Base-by-base conservation (phyloP, 2,329 filamentous ascomycete species). In the Pseudocercospora crystallina region DNA sequence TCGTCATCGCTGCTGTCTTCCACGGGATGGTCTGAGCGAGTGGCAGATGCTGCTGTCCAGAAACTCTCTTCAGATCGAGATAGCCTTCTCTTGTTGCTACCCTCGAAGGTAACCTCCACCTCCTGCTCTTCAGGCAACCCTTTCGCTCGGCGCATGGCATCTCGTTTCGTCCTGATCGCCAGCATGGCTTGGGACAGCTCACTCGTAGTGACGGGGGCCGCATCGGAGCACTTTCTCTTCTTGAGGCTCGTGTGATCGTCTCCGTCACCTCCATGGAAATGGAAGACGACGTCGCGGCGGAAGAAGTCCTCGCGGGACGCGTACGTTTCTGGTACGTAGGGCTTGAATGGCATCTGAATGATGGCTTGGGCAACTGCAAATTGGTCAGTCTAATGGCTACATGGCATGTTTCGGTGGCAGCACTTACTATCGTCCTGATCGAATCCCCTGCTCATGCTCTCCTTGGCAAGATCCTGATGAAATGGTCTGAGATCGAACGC, bases 371-470 rank as follows among this genome's bases (percentile, higher is more conserved):
- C 64, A 38, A 58, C 61, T 64, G 46, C 9, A 29, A 39, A n/a
- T 34, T 8, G 13, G 43, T 56, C 37, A 54, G 51, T 37, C 14
- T 13, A 1, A 4, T 11, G 13, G 13, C 8, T 26, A n/a, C 29
- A 43, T n/a, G 7, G 17, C 14, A 7, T n/a, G 17, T 13, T 37
- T n/a, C 42, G 29, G 8, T 40, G 10, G 7, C 5, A n/a, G 4
- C 4, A 67, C 68, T 66, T 61, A 73, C 72, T 69, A 14, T 73
- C 71, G 49, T 75, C 69, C 43, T 70, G 43, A 47, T 70, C 54
- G 44, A 72, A 74, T 13, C 62, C 61, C 10, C 73, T 61, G 32
- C 68, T 53, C 56, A 68, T 65, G 49, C 67, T 71, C 2, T 66
- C 68, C 40, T 63, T 63, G 51, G 68, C 72, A 13, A 77, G 64